phyloP scores from a whole-genome alignment of 2,329 filamentous ascomycete genomes.

The Hymenoscyphus scutula region DNA sequence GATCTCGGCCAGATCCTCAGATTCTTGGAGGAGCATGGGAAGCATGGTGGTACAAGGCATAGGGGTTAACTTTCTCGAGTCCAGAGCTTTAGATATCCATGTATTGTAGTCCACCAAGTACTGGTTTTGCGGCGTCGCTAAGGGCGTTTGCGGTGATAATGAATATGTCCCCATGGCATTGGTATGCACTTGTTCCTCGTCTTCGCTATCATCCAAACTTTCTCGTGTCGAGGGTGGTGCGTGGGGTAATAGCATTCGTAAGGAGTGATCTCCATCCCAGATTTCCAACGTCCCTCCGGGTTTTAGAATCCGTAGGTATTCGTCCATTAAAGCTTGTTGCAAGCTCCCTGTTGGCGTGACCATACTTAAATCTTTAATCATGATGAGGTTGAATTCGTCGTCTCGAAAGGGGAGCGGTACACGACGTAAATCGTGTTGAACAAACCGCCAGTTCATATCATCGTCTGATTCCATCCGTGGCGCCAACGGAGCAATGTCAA shows the following conservation, averaged over 20 bases:
- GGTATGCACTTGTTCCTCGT: constrained; percentile 62
- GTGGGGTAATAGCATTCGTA: constrained; percentile 80
- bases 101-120: constrained; percentile 80
- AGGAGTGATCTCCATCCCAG: constrained; percentile 84
- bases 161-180: constrained; percentile 75
- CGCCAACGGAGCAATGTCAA: constrained; percentile 76
- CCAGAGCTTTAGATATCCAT: constrained; percentile 76
- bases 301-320: constrained; percentile 73
- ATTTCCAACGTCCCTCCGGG: constrained; percentile 80
- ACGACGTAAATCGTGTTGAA: constrained; percentile 79
- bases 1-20: constrained; percentile 66
- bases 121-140: constrained; percentile 76
- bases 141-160: constrained; percentile 78
- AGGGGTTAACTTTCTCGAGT: constrained; percentile 65
- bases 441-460: constrained; percentile 83
- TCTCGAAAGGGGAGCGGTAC: constrained; percentile 74
- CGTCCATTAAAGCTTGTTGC: constrained; percentile 59
- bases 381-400: constrained; percentile 81
- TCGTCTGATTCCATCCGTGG: constrained; percentile 59
- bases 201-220: constrained; percentile 43
- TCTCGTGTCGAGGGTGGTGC: constrained; percentile 47
- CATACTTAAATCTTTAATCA: constrained; percentile 80
- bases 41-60: constrained; percentile 77
- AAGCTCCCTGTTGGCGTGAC: constrained; percentile 56
- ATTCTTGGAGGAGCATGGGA: constrained; percentile 77